Conservation (phyloP, 2,329 filamentous ascomycete genomes). For the Grosmannia huntii region DNA sequence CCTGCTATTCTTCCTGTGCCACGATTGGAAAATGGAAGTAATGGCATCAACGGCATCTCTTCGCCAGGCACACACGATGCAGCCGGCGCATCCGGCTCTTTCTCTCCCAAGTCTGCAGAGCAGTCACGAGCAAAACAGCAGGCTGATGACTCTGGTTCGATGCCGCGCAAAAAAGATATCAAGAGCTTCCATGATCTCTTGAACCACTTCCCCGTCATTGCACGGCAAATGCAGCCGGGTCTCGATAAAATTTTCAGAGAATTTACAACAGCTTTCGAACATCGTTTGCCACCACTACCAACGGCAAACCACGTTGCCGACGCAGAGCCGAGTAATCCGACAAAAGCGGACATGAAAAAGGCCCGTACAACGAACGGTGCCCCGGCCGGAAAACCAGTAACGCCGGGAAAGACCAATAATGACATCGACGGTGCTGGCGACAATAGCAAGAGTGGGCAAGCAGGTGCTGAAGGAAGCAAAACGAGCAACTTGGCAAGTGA, state of each 20-base stretch:
- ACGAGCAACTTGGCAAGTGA: background rate
- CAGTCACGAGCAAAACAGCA: constrained; percentile 4
- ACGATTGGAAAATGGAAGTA: background rate
- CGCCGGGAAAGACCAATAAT: constrained; percentile 20
- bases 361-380: constrained; percentile 40
- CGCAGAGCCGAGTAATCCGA: constrained; percentile 42
- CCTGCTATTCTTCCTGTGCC: constrained; percentile 45
- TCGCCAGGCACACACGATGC: background rate
- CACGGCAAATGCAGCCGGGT: constrained; percentile 87
- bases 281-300: constrained; percentile 65
- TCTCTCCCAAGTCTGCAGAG: constrained; percentile 1
- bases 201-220: constrained; percentile 88
- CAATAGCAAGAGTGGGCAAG: background rate
- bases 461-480: background rate
- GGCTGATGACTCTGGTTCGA: constrained; percentile 21
- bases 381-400: constrained; percentile 15
- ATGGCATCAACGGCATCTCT: background rate
- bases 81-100: constrained; percentile 9
- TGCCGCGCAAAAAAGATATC: constrained; percentile 74
- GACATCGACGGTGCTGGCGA: background rate
- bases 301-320: constrained; percentile 48
- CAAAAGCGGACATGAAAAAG: constrained; percentile 39
- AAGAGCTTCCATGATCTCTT: constrained; percentile 82
- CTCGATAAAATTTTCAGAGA: constrained; percentile 82
- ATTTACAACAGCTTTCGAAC: constrained; percentile 75